A percentile compares a stretch with the other conserved stretches of the same genome.
Evolutionary conservation across 352 stramenopile genomes (phyloP).

Genomic region (Globisporangium orthogonon): DNA sequence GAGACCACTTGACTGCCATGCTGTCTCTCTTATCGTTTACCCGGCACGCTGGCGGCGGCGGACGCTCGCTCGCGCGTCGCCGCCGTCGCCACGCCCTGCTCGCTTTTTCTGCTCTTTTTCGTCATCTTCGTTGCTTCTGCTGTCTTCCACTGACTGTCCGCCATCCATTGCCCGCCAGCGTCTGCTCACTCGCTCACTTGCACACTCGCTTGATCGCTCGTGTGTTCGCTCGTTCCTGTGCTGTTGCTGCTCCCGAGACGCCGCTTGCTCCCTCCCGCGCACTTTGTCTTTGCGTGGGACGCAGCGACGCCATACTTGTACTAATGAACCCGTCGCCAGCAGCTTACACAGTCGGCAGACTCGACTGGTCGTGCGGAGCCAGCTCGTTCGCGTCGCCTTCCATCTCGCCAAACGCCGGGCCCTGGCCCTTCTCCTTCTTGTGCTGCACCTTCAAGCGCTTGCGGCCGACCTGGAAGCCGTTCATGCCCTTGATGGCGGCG

Average conservation of each 20-base stretch:
- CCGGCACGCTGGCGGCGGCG: not conserved
- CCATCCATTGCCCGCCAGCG: not conserved
- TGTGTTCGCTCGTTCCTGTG: constrained; percentile 2
- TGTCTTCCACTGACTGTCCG: not conserved
- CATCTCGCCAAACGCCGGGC: constrained; percentile 64
- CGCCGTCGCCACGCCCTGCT: not conserved
- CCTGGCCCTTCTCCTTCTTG: constrained; percentile 87
- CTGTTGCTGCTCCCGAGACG: constrained; percentile 1
- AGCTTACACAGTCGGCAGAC: constrained; percentile 29
- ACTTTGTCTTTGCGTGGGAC: not conserved
- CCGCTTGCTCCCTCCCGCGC: not conserved
- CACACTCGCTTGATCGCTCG: not conserved
- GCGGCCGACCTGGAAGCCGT: constrained; percentile 94
- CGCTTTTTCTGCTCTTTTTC: constrained; percentile 1
- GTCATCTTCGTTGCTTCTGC: not conserved
- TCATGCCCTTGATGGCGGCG: constrained; percentile 93
- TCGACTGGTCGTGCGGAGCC: constrained; percentile 19
- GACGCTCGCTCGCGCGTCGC: not conserved
- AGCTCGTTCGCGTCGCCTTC: constrained; percentile 45
- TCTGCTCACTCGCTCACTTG: constrained; percentile 1
- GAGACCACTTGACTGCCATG: constrained; percentile 2
- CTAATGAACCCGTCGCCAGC: constrained; percentile 9
- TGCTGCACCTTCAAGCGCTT: constrained; percentile 96
- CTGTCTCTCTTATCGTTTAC: constrained; percentile 2
- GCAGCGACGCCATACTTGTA: constrained; percentile 9